Base-by-base conservation (phyloP, 2,329 filamentous ascomycete species). In the Stagonosporopsis vannaccii region DNA sequence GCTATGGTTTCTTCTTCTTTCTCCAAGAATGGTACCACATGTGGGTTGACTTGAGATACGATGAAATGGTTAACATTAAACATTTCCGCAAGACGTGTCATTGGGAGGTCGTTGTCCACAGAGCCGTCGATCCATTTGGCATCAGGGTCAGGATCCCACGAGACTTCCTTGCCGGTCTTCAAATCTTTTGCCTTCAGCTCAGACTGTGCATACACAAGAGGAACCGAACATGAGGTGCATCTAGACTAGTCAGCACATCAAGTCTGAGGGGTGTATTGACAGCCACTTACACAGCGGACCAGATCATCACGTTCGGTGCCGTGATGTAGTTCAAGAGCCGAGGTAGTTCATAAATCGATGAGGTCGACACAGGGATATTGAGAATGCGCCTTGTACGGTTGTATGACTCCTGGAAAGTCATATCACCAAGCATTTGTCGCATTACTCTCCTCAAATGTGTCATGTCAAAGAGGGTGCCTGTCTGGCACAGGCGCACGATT, bases 31-130 rank as follows among this genome's bases (percentile, higher is more conserved):
- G 92, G 91, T 0, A 96, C 86, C 8, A 97, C 91, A 67, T 98
- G 94, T 0, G 94, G 94, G 68, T 98, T 98, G 46, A 97, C 92
- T 73, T 98, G 94, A 0, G 92, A 97, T 17, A 97, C 94, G 64
- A 98, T 97, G 71, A 97, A 97, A 73, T 97, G 94, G 70, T 97
- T 97, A 72, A 97, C 93, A 70, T 97, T 97, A 81, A 97, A 97
- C 90, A 97, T 93, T 71, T 97, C 92, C 0, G 92, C 88, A 15
- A 98, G 81, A 2, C 91, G 86, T 19, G 89, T 92, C 87, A 96
- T 96, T 1, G 94, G 94, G 2, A 98, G 81, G 74, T 98, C 94
- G 57, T 95, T 95, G 72, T 97, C 92, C 20, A 98, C 91, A 0
- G 93, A 97, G 1, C 94, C 94, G 72, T 98, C 94, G 47, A 98